These are phyloP conservation scores for Aspergillus costaricaensis DNA, from an alignment of 2,329 filamentous ascomycete genomes.

Conservation along the genomic window DNA sequence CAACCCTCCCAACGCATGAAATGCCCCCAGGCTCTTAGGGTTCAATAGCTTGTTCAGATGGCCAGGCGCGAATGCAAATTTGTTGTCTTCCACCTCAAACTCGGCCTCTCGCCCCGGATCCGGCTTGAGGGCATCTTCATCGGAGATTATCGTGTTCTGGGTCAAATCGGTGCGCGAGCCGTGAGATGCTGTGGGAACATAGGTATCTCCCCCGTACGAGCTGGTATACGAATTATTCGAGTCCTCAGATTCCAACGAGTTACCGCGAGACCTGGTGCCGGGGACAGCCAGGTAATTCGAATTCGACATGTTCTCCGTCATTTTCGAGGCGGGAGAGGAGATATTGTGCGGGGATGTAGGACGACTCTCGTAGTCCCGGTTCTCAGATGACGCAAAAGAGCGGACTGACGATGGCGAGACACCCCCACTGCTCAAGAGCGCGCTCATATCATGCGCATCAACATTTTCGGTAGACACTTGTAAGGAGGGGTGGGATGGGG, in stretches of 20 bases:
- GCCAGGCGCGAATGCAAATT: conserved; percentile 72
- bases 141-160: conserved; percentile 56
- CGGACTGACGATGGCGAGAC: conserved; percentile 54
- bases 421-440: conserved; percentile 33
- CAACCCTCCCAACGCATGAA: conserved; percentile 73
- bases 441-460: conserved; percentile 33
- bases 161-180: conserved; percentile 46
- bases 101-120: conserved; percentile 72
- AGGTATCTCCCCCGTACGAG: conserved; percentile 57
- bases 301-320: conserved; percentile 52
- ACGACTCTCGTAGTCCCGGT: conserved; percentile 55
- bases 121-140: conserved; percentile 65
- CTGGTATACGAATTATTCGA: conserved; percentile 53
- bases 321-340: conserved; percentile 61
- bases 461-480: conserved; percentile 42
- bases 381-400: conserved; percentile 60
- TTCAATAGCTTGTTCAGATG: conserved; percentile 76
- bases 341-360: conserved; percentile 69
- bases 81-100: conserved; percentile 67
- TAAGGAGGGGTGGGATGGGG: conserved; percentile 37
- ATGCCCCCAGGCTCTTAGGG: conserved; percentile 74
- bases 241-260: conserved; percentile 65
- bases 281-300: conserved; percentile 65
- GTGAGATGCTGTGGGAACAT: conserved; percentile 48
- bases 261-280: conserved; percentile 62